These are phyloP conservation scores for Populus tremula DNA, from an alignment of 345 rosid genomes.

Conservation along the genomic window DNA sequence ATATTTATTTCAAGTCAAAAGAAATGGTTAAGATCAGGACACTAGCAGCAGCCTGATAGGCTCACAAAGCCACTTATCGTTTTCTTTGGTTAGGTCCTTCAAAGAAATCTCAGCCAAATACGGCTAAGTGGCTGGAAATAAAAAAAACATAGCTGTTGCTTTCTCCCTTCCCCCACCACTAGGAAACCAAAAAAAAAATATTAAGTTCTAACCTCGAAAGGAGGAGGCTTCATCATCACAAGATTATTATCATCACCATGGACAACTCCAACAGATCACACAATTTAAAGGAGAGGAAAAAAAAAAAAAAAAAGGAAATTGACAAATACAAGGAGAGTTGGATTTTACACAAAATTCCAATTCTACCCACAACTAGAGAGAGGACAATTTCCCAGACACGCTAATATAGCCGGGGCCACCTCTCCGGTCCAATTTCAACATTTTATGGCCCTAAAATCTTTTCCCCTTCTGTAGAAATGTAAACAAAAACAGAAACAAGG, in stretches of 20 bases:
- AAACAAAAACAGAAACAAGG: constrained; percentile 21
- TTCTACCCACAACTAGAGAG: constrained; percentile 39
- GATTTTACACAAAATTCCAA: constrained; percentile 45
- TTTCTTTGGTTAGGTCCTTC: no score
- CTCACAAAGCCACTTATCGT: no score
- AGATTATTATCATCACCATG: constrained; percentile 20
- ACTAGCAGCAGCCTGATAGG: no score
- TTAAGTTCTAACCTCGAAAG: background rate
- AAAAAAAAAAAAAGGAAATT: background rate
- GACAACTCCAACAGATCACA: constrained; percentile 15
- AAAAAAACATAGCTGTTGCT: no score
- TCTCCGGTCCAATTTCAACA: constrained; percentile 41
- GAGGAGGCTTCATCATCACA: constrained; percentile 23
- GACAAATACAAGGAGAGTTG: constrained; percentile 25
- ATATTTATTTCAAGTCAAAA: background rate
- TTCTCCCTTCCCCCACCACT: background rate
- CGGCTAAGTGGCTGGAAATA: no score
- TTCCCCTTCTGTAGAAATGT: constrained; percentile 23
- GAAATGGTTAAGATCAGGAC: no score
- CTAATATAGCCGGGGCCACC: constrained; percentile 63
- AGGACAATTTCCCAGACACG: constrained; percentile 54
- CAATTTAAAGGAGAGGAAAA: background rate
- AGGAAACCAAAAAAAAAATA: no score
- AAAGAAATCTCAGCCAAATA: no score
- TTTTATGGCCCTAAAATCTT: constrained; percentile 24